Evolutionary conservation across 345 rosid species (phyloP).

Genomic region (Salix brachista): DNA sequence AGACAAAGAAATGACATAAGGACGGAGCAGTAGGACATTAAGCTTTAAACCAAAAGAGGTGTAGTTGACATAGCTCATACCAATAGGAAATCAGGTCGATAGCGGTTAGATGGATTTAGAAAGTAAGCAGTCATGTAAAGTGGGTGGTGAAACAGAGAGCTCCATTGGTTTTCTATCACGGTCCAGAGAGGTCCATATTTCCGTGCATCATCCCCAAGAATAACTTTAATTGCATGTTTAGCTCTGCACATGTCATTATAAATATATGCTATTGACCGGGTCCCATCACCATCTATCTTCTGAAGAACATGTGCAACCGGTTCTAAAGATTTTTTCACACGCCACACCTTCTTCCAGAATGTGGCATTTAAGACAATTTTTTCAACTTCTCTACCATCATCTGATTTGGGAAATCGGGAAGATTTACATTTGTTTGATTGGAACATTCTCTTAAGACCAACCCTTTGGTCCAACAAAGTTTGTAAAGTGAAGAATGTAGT

Average conservation of each 20-base stretch:
- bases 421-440: conserved; percentile 40
- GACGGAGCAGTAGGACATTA: background rate
- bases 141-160: conserved; percentile 73
- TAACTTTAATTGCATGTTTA: conserved; percentile 35
- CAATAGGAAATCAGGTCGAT: conserved; percentile 64
- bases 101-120: conserved; percentile 81
- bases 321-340: conserved; percentile 33
- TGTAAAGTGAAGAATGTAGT: conserved; percentile 38
- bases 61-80: conserved; percentile 34
- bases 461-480: conserved; percentile 36
- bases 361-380: conserved; percentile 30
- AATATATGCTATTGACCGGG: conserved; percentile 33
- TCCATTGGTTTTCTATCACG: conserved; percentile 71
- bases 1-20: conserved; percentile 5
- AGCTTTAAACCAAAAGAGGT: background rate
- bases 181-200: conserved; percentile 78
- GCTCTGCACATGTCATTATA: conserved; percentile 40
- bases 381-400: conserved; percentile 45
- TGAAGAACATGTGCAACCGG: conserved; percentile 37
- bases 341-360: conserved; percentile 44
- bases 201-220: conserved; percentile 39
- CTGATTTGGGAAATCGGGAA: conserved; percentile 28
- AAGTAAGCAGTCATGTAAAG: conserved; percentile 86
- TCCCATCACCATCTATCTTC: conserved; percentile 27
- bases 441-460: conserved; percentile 37